These are phyloP conservation scores for Endocladia muricata DNA, from an alignment of 31 red algal genomes.

Conservation along the genomic window DNA sequence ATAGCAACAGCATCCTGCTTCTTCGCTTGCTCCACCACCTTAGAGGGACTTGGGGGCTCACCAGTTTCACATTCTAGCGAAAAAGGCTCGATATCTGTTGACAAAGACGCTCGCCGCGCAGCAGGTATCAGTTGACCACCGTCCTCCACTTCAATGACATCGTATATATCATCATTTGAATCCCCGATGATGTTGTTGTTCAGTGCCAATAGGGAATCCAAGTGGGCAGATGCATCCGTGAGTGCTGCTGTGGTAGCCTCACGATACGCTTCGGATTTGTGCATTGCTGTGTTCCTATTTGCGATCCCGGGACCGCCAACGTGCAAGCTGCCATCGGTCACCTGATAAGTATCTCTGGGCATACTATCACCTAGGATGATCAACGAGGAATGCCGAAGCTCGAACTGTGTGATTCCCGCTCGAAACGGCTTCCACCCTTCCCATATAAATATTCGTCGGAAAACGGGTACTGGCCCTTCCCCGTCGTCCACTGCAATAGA, in stretches of 20 bases:
- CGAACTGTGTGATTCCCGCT: slow-evolving; percentile 55
- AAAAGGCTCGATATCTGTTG: slow-evolving; percentile 1
- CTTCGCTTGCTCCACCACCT: slow-evolving; percentile 11
- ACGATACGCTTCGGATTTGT: neutral
- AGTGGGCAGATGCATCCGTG: slow-evolving; percentile 5
- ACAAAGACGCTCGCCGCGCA: neutral
- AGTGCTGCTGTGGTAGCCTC: neutral
- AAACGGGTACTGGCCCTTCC: slow-evolving; percentile 24
- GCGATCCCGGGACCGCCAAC: neutral
- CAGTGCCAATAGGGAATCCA: neutral
- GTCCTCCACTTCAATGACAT: neutral
- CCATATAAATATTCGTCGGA: slow-evolving; percentile 7
- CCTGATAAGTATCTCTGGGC: slow-evolving; percentile 12
- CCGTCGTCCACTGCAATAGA: slow-evolving; percentile 14
- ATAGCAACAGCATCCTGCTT: slow-evolving; percentile 59
- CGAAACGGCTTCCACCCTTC: slow-evolving; percentile 60
- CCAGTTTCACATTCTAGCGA: neutral
- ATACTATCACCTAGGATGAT: slow-evolving; percentile 64
- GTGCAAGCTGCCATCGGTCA: neutral
- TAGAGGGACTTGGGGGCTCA: neutral
- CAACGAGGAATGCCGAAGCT: slow-evolving; percentile 53
- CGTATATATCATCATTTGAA: neutral
- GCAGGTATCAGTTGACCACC: neutral
- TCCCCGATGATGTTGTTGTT: neutral
- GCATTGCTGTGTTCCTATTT: neutral